Evolutionary conservation across 805 yeast species (phyloP).

Genomic region (Candida michaelii): DNA sequence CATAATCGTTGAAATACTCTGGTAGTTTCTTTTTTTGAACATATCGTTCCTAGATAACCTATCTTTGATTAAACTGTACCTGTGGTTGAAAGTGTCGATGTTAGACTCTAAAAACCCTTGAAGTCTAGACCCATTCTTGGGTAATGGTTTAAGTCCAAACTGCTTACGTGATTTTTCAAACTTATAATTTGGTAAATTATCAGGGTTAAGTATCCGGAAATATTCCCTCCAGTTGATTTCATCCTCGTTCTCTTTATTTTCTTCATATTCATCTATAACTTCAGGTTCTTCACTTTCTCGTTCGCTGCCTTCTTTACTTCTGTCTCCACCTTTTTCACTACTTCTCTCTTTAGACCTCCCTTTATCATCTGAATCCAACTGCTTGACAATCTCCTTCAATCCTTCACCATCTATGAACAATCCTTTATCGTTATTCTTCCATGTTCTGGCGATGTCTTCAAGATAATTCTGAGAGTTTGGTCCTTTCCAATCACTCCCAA

Average conservation of each 20-base stretch:
- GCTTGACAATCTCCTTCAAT: slow-evolving; percentile 61
- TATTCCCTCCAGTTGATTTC: slow-evolving; percentile 65
- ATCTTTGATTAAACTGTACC: slow-evolving; percentile 67
- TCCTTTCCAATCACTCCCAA: slow-evolving; percentile 86
- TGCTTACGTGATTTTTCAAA: slow-evolving; percentile 66
- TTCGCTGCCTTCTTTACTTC: slow-evolving; percentile 1
- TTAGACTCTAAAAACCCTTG: slow-evolving; percentile 20
- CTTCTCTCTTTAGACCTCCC: slow-evolving; percentile 20
- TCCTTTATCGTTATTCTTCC: slow-evolving; percentile 92
- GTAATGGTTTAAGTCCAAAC: slow-evolving; percentile 42
- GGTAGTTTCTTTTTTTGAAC: slow-evolving; percentile 56
- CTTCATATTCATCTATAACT: slow-evolving; percentile 16
- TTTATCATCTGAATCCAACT: slow-evolving; percentile 29
- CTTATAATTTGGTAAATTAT: slow-evolving; percentile 59
- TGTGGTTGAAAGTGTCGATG: slow-evolving; percentile 45
- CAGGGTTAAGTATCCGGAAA: slow-evolving; percentile 63
- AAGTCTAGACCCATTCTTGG: slow-evolving; percentile 10
- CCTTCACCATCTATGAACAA: slow-evolving; percentile 79
- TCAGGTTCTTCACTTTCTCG: slow-evolving; percentile 10
- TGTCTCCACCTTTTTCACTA: slow-evolving; percentile 10
- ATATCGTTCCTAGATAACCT: slow-evolving; percentile 72
- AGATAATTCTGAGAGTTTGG: slow-evolving; percentile 59
- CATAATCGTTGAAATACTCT: slow-evolving; percentile 45
- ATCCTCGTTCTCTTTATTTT: slow-evolving; percentile 25
- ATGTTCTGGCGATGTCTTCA: slow-evolving; percentile 74